phyloP scores from a whole-genome alignment of 495 filamentous ascomycete genomes.

The Tuber aestivum region DNA sequence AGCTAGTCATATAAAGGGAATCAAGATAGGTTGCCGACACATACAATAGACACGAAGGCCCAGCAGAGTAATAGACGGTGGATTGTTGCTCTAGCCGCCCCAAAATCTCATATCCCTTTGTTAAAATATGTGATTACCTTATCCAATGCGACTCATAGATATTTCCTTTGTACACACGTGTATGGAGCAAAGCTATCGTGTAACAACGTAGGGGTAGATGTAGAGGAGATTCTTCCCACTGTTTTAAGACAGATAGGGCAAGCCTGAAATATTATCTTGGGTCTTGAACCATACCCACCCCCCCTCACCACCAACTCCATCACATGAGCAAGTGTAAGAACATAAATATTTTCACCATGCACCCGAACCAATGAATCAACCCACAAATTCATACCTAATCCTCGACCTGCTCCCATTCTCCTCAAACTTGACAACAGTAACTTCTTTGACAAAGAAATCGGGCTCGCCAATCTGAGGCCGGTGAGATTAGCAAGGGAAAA shows the following conservation, averaged over 20 bases:
- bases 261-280: too few species aligned
- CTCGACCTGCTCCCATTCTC: not conserved
- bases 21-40: not conserved
- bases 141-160: too few species aligned
- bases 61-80: not conserved
- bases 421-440: not conserved
- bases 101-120: not conserved
- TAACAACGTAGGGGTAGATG: too few species aligned
- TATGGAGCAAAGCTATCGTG: too few species aligned
- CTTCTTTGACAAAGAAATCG: not conserved
- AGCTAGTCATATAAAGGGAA: not conserved
- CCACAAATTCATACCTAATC: not conserved
- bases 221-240: too few species aligned
- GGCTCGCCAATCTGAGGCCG: not conserved
- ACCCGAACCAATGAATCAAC: not conserved
- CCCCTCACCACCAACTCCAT: too few species aligned
- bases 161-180: too few species aligned
- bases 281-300: too few species aligned
- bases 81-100: not conserved
- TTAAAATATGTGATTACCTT: too few species aligned
- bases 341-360: too few species aligned
- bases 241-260: too few species aligned
- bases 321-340: too few species aligned
- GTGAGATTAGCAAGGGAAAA: not conserved
- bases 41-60: not conserved